A percentile compares a stretch with the other conserved stretches of the same genome.
Evolutionary conservation across 495 filamentous ascomycete genomes (phyloP).

Genomic region (Podospora bellae-mahoneyi): DNA sequence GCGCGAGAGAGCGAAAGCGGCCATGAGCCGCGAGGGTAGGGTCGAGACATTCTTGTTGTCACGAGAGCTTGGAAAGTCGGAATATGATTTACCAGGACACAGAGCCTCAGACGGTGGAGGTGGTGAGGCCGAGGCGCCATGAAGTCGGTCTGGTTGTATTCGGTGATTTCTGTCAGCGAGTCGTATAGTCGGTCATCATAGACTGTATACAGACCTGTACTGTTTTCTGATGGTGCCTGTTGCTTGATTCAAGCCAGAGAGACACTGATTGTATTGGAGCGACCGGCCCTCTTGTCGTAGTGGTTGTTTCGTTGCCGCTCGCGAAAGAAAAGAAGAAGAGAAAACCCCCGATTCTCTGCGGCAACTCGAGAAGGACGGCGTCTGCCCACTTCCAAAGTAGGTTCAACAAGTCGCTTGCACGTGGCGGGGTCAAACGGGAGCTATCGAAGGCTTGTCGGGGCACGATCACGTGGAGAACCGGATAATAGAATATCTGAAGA

Average conservation of each 20-base stretch:
- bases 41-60: constrained; percentile 70
- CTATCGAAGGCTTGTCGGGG: too few species aligned
- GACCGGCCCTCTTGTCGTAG: neutral
- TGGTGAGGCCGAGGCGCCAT: neutral
- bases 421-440: neutral
- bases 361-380: too few species aligned
- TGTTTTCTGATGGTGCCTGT: neutral
- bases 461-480: neutral
- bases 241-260: neutral
- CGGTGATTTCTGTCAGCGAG: neutral
- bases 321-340: neutral
- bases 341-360: neutral
- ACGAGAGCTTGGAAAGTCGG: constrained; percentile 48
- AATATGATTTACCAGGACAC: constrained; percentile 19
- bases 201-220: neutral
- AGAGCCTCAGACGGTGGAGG: neutral
- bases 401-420: neutral
- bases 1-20: constrained; percentile 50
- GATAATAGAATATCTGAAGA: neutral
- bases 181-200: neutral
- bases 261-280: neutral
- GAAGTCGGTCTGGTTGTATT: neutral
- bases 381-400: neutral
- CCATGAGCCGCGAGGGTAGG: constrained; percentile 56
- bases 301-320: neutral